Evolutionary conservation across 2,329 filamentous ascomycete genomes (phyloP).

Genomic region (Fusarium temperatum): DNA sequence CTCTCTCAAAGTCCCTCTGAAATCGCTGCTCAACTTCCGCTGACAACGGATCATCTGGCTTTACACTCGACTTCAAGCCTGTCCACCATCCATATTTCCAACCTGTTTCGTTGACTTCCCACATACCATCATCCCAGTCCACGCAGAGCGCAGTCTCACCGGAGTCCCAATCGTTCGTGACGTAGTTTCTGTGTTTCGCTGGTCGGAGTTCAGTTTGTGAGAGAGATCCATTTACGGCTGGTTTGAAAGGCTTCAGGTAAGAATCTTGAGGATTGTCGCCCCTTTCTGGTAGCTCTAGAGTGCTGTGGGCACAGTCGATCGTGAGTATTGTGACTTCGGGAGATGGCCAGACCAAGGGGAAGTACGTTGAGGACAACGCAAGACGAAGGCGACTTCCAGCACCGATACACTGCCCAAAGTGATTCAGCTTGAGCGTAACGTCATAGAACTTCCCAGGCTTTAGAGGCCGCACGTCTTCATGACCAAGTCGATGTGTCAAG

Average conservation of each 20-base stretch:
- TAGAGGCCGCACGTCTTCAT: not conserved
- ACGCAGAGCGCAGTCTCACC: not conserved
- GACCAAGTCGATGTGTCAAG: not conserved
- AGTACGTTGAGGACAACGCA: not conserved
- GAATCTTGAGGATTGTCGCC: not conserved
- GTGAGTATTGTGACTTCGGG: not conserved
- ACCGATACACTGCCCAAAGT: not conserved
- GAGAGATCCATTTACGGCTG: not conserved
- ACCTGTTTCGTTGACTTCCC: not conserved
- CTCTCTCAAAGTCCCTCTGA: not conserved
- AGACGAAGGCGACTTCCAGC: not conserved
- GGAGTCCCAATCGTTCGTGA: not conserved
- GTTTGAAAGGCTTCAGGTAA: not conserved
- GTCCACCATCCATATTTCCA: slow-evolving; percentile 3
- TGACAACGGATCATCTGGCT: not conserved
- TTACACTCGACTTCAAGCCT: not conserved
- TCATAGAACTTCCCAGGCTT: not conserved
- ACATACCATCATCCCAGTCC: not conserved
- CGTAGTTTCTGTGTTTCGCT: not conserved
- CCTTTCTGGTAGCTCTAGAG: not conserved
- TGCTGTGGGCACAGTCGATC: not conserved
- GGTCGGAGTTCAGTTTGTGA: not conserved
- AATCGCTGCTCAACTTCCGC: not conserved
- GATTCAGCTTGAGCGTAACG: not conserved
- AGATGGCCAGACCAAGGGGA: slow-evolving; percentile 9